These are phyloP conservation scores for Pseudopithomyces chartarum DNA, from an alignment of 2,329 filamentous ascomycete genomes.

Conservation along the genomic window DNA sequence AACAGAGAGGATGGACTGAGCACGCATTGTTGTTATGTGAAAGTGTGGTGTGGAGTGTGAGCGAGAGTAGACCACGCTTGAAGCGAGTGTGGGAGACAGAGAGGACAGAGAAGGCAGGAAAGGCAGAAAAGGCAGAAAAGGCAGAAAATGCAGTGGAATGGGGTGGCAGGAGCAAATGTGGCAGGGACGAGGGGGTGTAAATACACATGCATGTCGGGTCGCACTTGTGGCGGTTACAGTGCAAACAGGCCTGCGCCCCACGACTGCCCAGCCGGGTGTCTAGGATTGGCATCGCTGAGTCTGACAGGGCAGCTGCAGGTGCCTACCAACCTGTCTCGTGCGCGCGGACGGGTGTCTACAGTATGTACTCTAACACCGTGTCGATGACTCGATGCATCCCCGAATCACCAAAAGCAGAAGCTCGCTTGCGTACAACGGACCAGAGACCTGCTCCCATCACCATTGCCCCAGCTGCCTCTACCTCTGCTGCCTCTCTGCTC, in stretches of 20 bases:
- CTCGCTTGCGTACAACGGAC: too few relatives aligned
- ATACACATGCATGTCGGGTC: conserved; percentile 2
- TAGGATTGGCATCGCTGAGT: not conserved
- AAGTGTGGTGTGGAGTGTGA: conserved; percentile 9
- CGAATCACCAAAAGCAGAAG: too few relatives aligned
- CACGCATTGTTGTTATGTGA: conserved; percentile 36
- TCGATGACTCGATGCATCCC: too few relatives aligned
- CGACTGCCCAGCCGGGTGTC: not conserved
- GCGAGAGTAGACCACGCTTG: not conserved
- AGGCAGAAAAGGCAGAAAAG: not conserved
- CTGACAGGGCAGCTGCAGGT: not conserved
- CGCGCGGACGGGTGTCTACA: too few relatives aligned
- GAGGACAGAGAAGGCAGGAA: not conserved
- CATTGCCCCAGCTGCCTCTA: too few relatives aligned
- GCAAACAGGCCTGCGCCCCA: conserved; percentile 1
- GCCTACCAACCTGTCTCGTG: not conserved
- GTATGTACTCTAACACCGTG: too few relatives aligned
- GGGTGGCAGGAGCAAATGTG: too few relatives aligned
- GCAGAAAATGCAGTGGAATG: too few relatives aligned
- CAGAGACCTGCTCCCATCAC: too few relatives aligned
- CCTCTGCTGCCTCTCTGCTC: too few relatives aligned
- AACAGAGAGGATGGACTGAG: conserved; percentile 30
- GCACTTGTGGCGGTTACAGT: not conserved
- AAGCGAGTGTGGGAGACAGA: not conserved
- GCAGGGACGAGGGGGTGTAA: conserved; percentile 1